Percentiles rank a stretch among this genome's conserved stretches.
Evolutionary conservation across 352 stramenopile genomes (phyloP).

Genomic region (Blastocystis sp.): DNA sequence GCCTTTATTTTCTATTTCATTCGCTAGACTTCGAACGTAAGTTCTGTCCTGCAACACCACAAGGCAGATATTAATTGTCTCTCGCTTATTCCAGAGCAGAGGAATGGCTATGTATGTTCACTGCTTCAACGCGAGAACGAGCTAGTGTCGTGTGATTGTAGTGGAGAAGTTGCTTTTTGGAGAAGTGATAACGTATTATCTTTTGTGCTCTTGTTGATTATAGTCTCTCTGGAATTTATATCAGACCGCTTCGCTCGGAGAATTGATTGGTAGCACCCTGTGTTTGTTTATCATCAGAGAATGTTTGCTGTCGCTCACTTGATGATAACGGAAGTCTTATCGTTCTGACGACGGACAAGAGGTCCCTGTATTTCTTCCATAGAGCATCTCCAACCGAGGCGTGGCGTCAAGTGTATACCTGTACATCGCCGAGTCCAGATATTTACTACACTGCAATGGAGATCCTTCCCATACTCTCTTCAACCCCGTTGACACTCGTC

Average conservation of each 20-base stretch:
- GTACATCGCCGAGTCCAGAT: neutral
- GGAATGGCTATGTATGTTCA: neutral
- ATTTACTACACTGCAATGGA: slow-evolving; percentile 53
- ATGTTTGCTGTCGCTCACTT: neutral
- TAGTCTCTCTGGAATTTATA: neutral
- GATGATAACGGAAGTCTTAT: neutral
- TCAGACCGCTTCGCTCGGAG: neutral
- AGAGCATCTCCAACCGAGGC: neutral
- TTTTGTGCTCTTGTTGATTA: neutral
- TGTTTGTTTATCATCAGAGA: neutral
- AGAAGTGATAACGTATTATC: neutral
- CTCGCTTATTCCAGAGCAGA: neutral
- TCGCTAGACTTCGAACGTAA: neutral
- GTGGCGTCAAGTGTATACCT: neutral
- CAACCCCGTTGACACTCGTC: neutral
- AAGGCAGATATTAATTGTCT: slow-evolving; percentile 23
- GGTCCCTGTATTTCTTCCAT: neutral
- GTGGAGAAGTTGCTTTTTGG: neutral
- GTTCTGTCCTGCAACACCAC: neutral
- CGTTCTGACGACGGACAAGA: slow-evolving; percentile 15
- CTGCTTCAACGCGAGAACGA: neutral
- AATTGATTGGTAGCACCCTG: neutral
- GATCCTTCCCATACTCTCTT: neutral
- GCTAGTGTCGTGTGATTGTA: neutral
- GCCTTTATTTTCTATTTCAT: neutral